Base-by-base conservation (phyloP, 805 yeast genomes). In the Candida qinlingensis region DNA sequence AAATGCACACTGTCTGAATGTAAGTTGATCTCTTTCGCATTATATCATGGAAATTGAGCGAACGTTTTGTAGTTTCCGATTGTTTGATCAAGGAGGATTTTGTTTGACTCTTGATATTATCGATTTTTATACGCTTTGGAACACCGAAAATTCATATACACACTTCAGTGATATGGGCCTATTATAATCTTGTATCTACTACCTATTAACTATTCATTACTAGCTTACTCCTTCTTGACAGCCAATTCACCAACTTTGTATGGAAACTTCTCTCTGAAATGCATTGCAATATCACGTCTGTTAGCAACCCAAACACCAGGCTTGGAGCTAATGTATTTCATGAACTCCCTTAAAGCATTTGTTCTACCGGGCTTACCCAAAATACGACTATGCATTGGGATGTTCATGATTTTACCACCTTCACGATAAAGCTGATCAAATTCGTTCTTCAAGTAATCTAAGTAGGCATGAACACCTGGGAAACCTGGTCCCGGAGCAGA, bases 401-500 rank as follows among this genome's bases (percentile, higher is more conserved):
- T 42, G n/a, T 42, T 42, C 45, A 42, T 42, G 12, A 42, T 19
- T 36, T 42, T 42, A 42, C 45, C 45, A 42, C 45, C 45, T 36
- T 42, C 45, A 27, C 45, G 45, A n/a, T 42, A 42, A 3, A 42
- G 26, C n/a, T 42, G 45, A 29, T 42, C 45, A 42, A 42, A 42
- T 29, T 42, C 45, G 13, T 13, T 42, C 13, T 42, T 42, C 30
- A 42, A 13, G 19, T 42, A 42, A 10, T 42, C 45, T 5, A 42
- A 27, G 11, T 42, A 42, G 9, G 45, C 45, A 36, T 42, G 45
- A 35, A 42, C 45, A 42, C 45, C 45, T 12, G 45, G 45, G 19
- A 42, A 42, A 35, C 45, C 45, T 11, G 45, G 45, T 10, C 45
- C 45, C 3, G 45, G 45, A 9, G 12, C n/a, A 7, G 45, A 42